phyloP scores from a whole-genome alignment of 306 rosid genomes.

The Chamaecrista fasciculata region DNA sequence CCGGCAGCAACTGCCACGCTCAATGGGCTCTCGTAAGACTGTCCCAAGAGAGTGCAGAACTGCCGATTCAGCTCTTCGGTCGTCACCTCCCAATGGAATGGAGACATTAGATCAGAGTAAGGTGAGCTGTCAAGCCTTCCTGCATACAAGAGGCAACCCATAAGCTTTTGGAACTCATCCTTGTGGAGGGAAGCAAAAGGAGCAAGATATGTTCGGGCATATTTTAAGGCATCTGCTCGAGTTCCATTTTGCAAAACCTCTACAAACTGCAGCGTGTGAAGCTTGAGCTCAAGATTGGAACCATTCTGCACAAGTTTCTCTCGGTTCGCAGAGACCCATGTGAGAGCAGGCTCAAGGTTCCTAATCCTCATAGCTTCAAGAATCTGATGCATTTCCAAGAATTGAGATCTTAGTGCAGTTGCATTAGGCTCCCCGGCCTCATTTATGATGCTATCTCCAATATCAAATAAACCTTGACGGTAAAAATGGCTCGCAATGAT shows the following conservation, averaged over 20 bases:
- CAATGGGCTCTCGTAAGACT: slow-evolving; percentile 60
- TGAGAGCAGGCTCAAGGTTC: slow-evolving; percentile 79
- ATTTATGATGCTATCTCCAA: slow-evolving; percentile 64
- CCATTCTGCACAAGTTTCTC: slow-evolving; percentile 55
- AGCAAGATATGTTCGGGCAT: slow-evolving; percentile 63
- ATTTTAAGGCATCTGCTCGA: slow-evolving; percentile 58
- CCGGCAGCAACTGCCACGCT: slow-evolving; percentile 75
- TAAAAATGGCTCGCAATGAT: slow-evolving; percentile 71
- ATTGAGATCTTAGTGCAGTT: slow-evolving; percentile 52
- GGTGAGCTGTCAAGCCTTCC: slow-evolving; percentile 72
- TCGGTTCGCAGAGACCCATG: slow-evolving; percentile 58
- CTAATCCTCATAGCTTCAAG: slow-evolving; percentile 58
- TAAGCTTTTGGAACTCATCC: slow-evolving; percentile 80
- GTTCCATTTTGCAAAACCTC: slow-evolving; percentile 61
- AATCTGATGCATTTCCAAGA: slow-evolving; percentile 68
- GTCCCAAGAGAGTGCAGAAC: slow-evolving; percentile 70
- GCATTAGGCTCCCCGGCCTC: slow-evolving; percentile 71
- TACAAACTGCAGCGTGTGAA: slow-evolving; percentile 66
- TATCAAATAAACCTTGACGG: slow-evolving; percentile 64
- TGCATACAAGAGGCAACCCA: slow-evolving; percentile 71
- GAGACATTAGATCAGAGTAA: slow-evolving; percentile 60
- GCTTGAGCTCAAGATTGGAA: slow-evolving; percentile 66
- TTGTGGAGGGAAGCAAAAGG: slow-evolving; percentile 60
- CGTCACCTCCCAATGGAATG: slow-evolving; percentile 61
- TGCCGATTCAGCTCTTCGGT: slow-evolving; percentile 64